Evolutionary conservation across 495 filamentous ascomycete genomes (phyloP).

Genomic region (Annulohypoxylon nitens): DNA sequence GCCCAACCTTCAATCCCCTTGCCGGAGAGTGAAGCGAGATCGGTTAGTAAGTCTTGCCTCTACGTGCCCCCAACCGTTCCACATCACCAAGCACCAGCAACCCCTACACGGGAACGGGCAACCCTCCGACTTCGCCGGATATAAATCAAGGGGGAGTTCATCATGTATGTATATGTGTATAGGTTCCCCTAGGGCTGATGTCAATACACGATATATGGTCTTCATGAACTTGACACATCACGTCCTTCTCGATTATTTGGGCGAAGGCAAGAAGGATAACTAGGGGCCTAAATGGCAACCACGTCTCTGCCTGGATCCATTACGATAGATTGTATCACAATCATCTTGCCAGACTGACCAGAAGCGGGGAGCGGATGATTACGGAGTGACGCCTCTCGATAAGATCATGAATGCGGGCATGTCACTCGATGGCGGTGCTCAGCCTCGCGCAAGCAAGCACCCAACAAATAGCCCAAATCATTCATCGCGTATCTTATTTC

Average conservation of each 20-base stretch:
- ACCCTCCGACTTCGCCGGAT: conserved; percentile 23
- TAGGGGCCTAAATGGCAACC: background rate
- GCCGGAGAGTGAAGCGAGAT: background rate
- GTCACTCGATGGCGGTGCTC: conserved; percentile 41
- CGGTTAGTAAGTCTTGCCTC: background rate
- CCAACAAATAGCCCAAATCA: conserved; percentile 1
- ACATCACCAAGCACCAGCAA: conserved; percentile 10
- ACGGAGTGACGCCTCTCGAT: conserved; percentile 43
- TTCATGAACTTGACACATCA: background rate
- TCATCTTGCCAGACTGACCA: conserved; percentile 35
- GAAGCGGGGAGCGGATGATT: conserved; percentile 45
- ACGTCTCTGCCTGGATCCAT: background rate
- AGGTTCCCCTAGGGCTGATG: background rate
- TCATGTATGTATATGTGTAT: background rate
- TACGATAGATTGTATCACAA: conserved; percentile 10
- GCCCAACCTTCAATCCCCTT: conserved; percentile 17
- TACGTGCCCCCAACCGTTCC: conserved; percentile 1
- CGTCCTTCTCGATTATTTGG: background rate
- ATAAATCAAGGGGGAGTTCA: conserved; percentile 12
- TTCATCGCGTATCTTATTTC: conserved; percentile 15
- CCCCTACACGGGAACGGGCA: conserved; percentile 16
- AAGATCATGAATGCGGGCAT: conserved; percentile 24
- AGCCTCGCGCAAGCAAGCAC: conserved; percentile 28
- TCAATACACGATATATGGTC: conserved; percentile 19
- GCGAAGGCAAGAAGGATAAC: conserved; percentile 1